Evolutionary conservation across 148 eudicot species (phyloP), one percentile per base, ranked within the genome.

Genomic region (Silene latifolia): DNA sequence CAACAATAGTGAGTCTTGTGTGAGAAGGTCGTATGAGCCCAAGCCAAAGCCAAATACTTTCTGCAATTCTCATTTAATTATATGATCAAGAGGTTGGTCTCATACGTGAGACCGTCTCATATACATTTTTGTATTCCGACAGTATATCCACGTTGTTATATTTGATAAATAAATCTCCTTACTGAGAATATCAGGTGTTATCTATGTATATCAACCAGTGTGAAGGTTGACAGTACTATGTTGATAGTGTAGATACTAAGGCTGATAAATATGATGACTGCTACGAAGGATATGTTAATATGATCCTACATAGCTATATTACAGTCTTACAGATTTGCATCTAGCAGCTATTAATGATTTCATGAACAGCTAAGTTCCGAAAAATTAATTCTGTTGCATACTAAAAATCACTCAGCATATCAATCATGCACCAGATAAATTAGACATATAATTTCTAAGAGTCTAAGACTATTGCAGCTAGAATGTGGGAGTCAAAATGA

Each of bases 281-380:
- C 8, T 12, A 48, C 54, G 15, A 48, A 48, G 15, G 17, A 48
- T 48, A 48, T 48, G 54, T 14, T 48, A 39, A 39, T 39, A 48
- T 20, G 63, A 59, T 59, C 63, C 17, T 48, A 47, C 12, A 14
- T 48, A 10, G 54, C 63, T 59, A 59, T 21, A 59, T 59, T 59
- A 59, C 15, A 27, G 3, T n/a, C n/a, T n/a, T n/a, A 27, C 29
- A 64, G 25, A 17, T 29, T 21, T 6, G 27, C 63, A 64, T 27
- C 44, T 47, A 25, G 29, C 19, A 68, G 71, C 71, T 68, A 68
- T 4, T 46, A 42, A n/a, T 46, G 8, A 68, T n/a, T 68, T 10
- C 25, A 42, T 68, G 24, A 47, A 68, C 56, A 42, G 54, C 11
- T 19, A 39, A n/a, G 20, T 10, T 14, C 27, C 8, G 27, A 60